Evolutionary conservation across 1,284 basidiomycete species (phyloP).

Genomic region (Ceratobasidium sp.): DNA sequence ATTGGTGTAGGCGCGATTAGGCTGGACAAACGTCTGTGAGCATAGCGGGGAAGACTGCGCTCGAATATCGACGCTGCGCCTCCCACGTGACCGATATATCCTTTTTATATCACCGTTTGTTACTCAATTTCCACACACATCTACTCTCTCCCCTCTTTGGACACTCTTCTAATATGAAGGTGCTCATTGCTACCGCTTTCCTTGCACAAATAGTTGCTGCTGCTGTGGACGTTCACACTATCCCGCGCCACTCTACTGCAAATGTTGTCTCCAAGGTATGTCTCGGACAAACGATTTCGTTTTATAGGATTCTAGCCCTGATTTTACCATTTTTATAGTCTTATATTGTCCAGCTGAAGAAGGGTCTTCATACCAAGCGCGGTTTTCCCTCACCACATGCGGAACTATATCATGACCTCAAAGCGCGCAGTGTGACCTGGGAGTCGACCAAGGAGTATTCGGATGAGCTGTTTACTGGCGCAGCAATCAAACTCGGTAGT

Average conservation of each 20-base stretch:
- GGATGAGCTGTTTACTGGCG: slow-evolving; percentile 14
- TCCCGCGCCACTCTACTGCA: slow-evolving; percentile 15
- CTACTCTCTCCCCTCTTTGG: not conserved
- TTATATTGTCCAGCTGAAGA: slow-evolving; percentile 29
- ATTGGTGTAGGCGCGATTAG: too few relatives aligned
- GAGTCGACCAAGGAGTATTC: slow-evolving; percentile 12
- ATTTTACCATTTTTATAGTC: slow-evolving; percentile 3
- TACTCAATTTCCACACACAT: not conserved
- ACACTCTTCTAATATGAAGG: slow-evolving; percentile 3
- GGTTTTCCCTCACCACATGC: slow-evolving; percentile 40
- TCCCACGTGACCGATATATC: not conserved
- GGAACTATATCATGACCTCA: slow-evolving; percentile 39
- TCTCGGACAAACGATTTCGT: too few relatives aligned
- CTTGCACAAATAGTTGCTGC: slow-evolving; percentile 38
- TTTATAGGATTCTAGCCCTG: not conserved
- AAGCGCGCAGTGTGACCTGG: slow-evolving; percentile 14
- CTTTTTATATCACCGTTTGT: not conserved
- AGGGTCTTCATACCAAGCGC: slow-evolving; percentile 35
- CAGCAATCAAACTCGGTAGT: slow-evolving; percentile 31
- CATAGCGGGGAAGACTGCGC: too few relatives aligned
- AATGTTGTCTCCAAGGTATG: slow-evolving; percentile 1
- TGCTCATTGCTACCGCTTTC: slow-evolving; percentile 27
- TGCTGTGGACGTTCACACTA: slow-evolving; percentile 38
- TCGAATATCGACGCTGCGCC: not conserved
- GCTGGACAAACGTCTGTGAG: too few relatives aligned